phyloP scores from a whole-genome alignment of 192 early-diverging fungal species.

The Coemansia sp. region DNA sequence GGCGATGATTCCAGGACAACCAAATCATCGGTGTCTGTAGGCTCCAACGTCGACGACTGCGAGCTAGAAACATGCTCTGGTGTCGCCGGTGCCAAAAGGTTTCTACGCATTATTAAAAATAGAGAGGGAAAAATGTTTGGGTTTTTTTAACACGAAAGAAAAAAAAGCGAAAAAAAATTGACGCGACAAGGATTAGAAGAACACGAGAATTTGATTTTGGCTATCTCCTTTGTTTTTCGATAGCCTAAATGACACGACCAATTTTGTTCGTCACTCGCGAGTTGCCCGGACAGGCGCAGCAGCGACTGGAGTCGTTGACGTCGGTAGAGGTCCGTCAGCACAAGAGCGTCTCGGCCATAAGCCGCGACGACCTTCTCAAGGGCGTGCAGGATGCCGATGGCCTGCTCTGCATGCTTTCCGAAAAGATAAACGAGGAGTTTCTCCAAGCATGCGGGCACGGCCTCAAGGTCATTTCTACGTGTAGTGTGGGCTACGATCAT shows the following conservation, averaged over 20 bases:
- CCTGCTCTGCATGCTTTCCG: slow-evolving; percentile 66
- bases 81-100: slow-evolving; percentile 29
- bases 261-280: slow-evolving; percentile 54
- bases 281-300: slow-evolving; percentile 54
- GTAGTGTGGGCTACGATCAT: slow-evolving; percentile 84
- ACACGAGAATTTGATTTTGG: neutral
- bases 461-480: slow-evolving; percentile 72
- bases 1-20: slow-evolving; percentile 54
- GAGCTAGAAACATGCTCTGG: slow-evolving; percentile 25
- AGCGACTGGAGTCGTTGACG: slow-evolving; percentile 45
- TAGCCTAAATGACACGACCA: slow-evolving; percentile 14
- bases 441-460: slow-evolving; percentile 62
- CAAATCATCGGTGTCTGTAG: slow-evolving; percentile 17
- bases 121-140: neutral
- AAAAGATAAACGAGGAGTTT: slow-evolving; percentile 71
- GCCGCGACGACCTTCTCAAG: slow-evolving; percentile 53
- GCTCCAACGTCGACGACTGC: slow-evolving; percentile 34
- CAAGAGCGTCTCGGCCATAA: slow-evolving; percentile 52
- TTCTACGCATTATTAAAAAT: slow-evolving; percentile 19
- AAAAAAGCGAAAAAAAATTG: slow-evolving; percentile 1
- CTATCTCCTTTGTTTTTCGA: neutral
- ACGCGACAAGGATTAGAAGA: neutral
- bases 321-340: slow-evolving; percentile 59
- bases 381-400: slow-evolving; percentile 54
- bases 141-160: neutral